Evolutionary conservation across 1,284 basidiomycete species (phyloP).

Genomic region (Puccinia triticina): DNA sequence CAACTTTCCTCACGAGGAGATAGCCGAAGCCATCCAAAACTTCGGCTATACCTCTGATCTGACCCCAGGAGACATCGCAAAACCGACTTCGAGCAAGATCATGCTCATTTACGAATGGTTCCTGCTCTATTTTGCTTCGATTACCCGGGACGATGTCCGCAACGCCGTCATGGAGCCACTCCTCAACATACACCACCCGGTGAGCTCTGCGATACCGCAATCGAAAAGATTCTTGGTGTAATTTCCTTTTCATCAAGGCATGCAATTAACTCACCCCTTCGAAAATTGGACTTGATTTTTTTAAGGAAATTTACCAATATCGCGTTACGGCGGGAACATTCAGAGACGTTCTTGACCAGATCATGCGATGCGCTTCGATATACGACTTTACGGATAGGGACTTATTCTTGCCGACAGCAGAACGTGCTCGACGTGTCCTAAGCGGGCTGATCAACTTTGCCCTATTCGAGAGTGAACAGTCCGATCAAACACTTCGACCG

Average conservation of each 20-base stretch:
- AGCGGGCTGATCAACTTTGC: conserved; percentile 50
- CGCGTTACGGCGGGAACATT: conserved; percentile 32
- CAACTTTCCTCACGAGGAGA: conserved; percentile 12
- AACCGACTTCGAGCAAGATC: conserved; percentile 17
- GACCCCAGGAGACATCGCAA: conserved; percentile 10
- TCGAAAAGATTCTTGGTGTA: not conserved
- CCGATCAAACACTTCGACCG: conserved; percentile 7
- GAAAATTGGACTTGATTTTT: not conserved
- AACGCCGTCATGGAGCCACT: conserved; percentile 25
- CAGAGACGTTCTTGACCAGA: conserved; percentile 33
- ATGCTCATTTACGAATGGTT: conserved; percentile 26
- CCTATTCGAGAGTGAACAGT: conserved; percentile 41
- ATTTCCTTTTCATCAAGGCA: not conserved
- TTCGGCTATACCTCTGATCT: conserved; percentile 23
- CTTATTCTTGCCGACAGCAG: conserved; percentile 10
- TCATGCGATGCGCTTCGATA: conserved; percentile 47
- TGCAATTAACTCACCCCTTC: not conserved
- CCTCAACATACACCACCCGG: conserved; percentile 17
- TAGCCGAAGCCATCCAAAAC: conserved; percentile 18
- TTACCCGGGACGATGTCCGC: conserved; percentile 9
- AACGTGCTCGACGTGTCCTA: conserved; percentile 30
- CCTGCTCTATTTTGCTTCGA: conserved; percentile 23
- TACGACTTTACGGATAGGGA: conserved; percentile 45
- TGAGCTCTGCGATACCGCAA: not conserved
- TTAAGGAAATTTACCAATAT: conserved; percentile 45